phyloP scores from a whole-genome alignment of 1,284 basidiomycete species.

The Jaminaea rosea region DNA sequence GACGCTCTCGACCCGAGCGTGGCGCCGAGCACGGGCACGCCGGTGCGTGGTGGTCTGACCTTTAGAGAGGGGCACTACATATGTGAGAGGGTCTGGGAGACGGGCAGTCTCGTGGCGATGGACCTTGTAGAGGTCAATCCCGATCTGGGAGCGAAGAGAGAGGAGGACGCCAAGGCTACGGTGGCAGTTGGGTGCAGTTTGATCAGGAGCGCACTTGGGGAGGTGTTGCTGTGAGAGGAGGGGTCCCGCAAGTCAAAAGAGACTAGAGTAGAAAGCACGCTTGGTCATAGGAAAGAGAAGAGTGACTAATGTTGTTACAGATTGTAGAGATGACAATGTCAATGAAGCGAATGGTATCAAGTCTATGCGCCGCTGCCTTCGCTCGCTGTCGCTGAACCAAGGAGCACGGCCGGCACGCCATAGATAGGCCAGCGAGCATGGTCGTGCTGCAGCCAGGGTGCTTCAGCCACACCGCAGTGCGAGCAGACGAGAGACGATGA shows the following conservation, averaged over 20 bases:
- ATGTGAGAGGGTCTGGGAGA: conserved; percentile 87
- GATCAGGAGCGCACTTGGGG: conserved; percentile 78
- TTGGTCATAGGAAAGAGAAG: no score
- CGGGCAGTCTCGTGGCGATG: conserved; percentile 78
- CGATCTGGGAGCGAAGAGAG: conserved; percentile 56
- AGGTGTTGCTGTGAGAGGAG: conserved; percentile 40
- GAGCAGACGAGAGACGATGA: not conserved
- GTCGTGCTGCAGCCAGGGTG: conserved; percentile 36
- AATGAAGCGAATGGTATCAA: not conserved
- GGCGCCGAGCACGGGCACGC: conserved; percentile 89
- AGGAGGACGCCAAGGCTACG: conserved; percentile 67
- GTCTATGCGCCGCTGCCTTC: no score
- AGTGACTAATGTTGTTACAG: no score
- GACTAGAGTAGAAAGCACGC: no score
- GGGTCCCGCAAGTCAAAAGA: no score
- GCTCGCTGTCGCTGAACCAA: no score
- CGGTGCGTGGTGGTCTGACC: conserved; percentile 84
- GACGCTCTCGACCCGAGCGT: conserved; percentile 76
- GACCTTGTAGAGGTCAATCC: conserved; percentile 84
- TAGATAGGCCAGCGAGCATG: conserved; percentile 21
- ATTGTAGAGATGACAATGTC: no score
- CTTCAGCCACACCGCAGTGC: not conserved
- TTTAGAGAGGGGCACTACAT: conserved; percentile 93
- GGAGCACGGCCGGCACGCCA: no score
- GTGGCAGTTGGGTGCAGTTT: conserved; percentile 89